Base-by-base conservation (phyloP, 139 green algal species). In the Micractinium conductrix region DNA sequence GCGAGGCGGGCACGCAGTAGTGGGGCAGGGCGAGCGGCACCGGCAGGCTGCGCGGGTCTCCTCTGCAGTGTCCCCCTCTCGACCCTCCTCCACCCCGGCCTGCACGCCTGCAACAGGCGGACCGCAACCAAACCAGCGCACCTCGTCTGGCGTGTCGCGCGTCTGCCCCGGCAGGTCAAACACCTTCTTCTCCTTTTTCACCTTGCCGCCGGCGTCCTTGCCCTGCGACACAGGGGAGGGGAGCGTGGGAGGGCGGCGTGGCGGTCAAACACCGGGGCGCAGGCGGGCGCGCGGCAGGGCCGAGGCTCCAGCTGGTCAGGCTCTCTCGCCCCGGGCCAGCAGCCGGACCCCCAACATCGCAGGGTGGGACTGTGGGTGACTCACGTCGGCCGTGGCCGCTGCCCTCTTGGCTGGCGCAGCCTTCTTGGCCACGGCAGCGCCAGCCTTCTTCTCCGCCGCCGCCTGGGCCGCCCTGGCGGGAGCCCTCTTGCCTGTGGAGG, bases 161-260 rank as follows among this genome's bases (percentile, higher is more conserved):
- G 94, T 97, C 85, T 97, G 94, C 0, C 94, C 94, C 10, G 94
- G 94, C 86, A 95, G 79, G 37, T 95, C 94, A 68, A 89, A 97
- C 60, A 89, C 90, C 26, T 82, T 86, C 42, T 87, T 90, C 21
- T 88, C 45, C 63, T 78, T 63, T 40, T 78, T 78, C 12, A 28
- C 33, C 65, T 72, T 72, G 65, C 65, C 65, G 35, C 33, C 65
- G 24, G 60, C n/a, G n/a, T n/a, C 33, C 65, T 42, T 68, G 74
- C 10, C 58, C 53, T 19, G 19, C 53, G 53, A 14, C n/a, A n/a
- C n/a, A n/a, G n/a, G n/a, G n/a, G n/a, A n/a, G n/a, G n/a, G n/a
- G n/a, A n/a, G n/a, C n/a, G n/a, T n/a, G n/a, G n/a, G n/a, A n/a
- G n/a, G n/a, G n/a, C n/a, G n/a, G n/a, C n/a, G n/a, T n/a, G n/a